These are phyloP conservation scores for Cutaneotrichosporon arboriforme DNA, from an alignment of 1,284 basidiomycete genomes.

Conservation along the genomic window DNA sequence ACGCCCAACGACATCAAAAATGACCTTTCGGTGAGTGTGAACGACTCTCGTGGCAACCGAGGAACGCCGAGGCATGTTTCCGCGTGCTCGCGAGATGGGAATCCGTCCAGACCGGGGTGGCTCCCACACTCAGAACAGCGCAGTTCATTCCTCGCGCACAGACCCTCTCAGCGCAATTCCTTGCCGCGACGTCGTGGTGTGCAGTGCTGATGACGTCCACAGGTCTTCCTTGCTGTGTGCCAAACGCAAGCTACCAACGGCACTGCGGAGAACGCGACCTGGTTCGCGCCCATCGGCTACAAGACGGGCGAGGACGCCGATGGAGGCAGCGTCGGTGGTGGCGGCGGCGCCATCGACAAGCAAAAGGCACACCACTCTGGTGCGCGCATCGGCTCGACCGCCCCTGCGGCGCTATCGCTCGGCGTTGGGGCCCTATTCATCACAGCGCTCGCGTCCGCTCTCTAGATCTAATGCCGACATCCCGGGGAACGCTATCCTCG, in stretches of 20 bases:
- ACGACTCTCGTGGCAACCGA: no score
- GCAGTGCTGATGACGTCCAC: neutral
- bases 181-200: no score
- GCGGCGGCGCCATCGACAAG: neutral
- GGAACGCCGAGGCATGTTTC: no score
- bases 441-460: neutral
- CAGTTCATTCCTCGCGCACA: no score
- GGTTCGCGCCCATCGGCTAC: slow-evolving; percentile 30
- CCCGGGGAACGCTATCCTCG: no score
- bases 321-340: neutral
- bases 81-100: neutral
- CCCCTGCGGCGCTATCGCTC: neutral
- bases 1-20: slow-evolving; percentile 28
- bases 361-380: neutral
- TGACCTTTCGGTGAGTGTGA: slow-evolving; percentile 31
- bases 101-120: no score
- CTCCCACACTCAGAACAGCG: no score
- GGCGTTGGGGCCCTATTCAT: neutral
- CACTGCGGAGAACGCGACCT: slow-evolving; percentile 25
- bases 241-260: slow-evolving; percentile 30
- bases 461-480: neutral
- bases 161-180: no score
- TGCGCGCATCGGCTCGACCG: neutral
- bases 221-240: slow-evolving; percentile 27
- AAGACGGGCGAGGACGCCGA: slow-evolving; percentile 15